Evolutionary conservation across 75 land plant species (phyloP), one percentile per base, ranked within the genome.

Genomic region (Ceratopteris richardii): DNA sequence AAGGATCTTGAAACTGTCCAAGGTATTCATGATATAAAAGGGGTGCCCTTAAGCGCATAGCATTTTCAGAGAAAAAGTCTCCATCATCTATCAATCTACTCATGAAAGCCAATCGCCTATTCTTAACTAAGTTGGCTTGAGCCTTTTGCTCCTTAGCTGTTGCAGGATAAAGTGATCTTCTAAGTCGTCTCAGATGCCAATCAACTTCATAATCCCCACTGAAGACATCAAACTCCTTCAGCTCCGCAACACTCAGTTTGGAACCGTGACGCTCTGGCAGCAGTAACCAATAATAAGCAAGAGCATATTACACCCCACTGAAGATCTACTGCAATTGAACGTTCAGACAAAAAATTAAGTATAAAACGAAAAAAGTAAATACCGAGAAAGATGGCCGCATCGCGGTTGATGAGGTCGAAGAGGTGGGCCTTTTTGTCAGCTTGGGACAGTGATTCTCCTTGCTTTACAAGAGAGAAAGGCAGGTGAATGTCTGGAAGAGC

Each of bases 31-130:
- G 80, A 69, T 91, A 94, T 57, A 91, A 48, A 41, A 84, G 76
- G 11, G 97, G 97, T 37, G 85, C 82, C 54, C 97, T 68, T 64
- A 77, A 80, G 40, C 97, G 63, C 97, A 91, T 91, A 0, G 88
- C 78, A 56, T 91, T 93, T 70, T 91, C 97, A 1, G 97, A 91
- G 51, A 91, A 91, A 54, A 88, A 91, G 27, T 84, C 60, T 40
- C 97, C 97, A 3, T 63, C 84, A 9, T 31, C 47, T 9, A 91
- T 63, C n/a, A 91, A 57, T 59, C 70, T 65, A 41, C 80, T 72
- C 80, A 91, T 61, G 68, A 66, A 91, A 0, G 97, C 93, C 40
- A 83, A 67, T 48, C 97, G 64, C 44, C 97, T 64, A 59, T 91
- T 91, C 72, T 80, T 85, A n/a, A 88, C 76, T 2, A 53, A 62